A percentile compares a stretch with the other conserved stretches of the same genome.
These are phyloP conservation scores for Sporothrix pseudoabietina DNA, from an alignment of 2,329 filamentous ascomycete genomes.

Conservation along the genomic window DNA sequence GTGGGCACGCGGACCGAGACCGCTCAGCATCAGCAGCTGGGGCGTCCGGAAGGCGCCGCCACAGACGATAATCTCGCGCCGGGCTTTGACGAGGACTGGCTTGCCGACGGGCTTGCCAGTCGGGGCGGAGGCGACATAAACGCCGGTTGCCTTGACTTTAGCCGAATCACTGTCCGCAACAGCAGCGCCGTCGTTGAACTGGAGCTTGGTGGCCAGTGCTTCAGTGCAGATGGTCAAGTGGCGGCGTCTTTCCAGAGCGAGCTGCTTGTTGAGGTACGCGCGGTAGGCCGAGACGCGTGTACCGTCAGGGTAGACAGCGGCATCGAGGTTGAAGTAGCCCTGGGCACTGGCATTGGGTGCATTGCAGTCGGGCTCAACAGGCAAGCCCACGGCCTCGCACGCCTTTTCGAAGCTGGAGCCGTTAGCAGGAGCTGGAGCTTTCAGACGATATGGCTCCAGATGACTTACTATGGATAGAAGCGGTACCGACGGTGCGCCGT, in stretches of 20 bases:
- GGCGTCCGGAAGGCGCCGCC: constrained; percentile 39
- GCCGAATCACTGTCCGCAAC: not conserved
- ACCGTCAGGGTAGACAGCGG: constrained; percentile 37
- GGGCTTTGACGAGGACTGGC: constrained; percentile 36
- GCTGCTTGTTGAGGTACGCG: constrained; percentile 38
- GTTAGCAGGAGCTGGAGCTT: not conserved
- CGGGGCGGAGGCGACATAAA: constrained; percentile 34
- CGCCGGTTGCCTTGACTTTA: constrained; percentile 36
- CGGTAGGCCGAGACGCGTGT: constrained; percentile 38
- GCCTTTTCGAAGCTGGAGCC: constrained; percentile 35
- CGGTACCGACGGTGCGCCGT: constrained; percentile 28
- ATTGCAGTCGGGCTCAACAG: constrained; percentile 38
- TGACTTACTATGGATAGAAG: constrained; percentile 34
- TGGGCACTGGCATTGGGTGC: constrained; percentile 38
- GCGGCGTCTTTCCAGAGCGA: constrained; percentile 34
- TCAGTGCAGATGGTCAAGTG: constrained; percentile 41
- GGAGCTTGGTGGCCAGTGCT: constrained; percentile 39
- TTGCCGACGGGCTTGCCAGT: constrained; percentile 15
- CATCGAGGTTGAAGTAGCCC: constrained; percentile 39
- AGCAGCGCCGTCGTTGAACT: constrained; percentile 33
- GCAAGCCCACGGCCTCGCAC: constrained; percentile 38
- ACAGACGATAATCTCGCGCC: constrained; percentile 41
- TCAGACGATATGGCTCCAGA: not conserved
- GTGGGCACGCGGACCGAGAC: constrained; percentile 39
- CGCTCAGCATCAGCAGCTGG: constrained; percentile 42